phyloP scores from a whole-genome alignment of 2,329 filamentous ascomycete genomes.

The Alternaria arbusti region DNA sequence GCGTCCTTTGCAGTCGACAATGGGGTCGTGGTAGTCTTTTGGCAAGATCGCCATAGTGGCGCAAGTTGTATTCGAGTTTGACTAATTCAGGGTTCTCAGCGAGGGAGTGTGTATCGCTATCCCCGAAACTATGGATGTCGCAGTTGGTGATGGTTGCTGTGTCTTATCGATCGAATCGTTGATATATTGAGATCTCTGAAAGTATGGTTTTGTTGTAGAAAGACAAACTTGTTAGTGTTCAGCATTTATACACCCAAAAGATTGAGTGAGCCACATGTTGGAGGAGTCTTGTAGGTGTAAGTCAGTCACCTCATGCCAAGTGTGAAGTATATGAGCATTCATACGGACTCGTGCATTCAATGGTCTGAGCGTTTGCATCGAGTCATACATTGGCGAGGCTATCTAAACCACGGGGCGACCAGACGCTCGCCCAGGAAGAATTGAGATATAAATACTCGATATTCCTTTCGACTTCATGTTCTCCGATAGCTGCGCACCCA shows the following conservation, averaged over 20 bases:
- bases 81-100: neutral
- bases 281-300: neutral
- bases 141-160: neutral
- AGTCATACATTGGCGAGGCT: neutral
- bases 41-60: neutral
- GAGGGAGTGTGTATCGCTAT: neutral
- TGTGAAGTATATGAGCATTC: neutral
- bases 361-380: neutral
- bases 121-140: neutral
- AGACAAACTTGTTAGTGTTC: neutral
- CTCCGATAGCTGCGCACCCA: neutral
- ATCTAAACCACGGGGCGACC: neutral
- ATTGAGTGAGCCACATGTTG: neutral
- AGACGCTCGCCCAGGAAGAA: neutral
- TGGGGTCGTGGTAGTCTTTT: accelerated
- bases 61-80: neutral
- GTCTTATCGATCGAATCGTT: neutral
- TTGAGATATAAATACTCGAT: neutral
- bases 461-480: neutral
- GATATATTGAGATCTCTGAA: accelerated
- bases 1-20: neutral
- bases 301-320: neutral
- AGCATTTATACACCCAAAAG: neutral
- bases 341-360: neutral
- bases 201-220: neutral